Evolutionary conservation across 495 filamentous ascomycete genomes (phyloP).

Genomic region (Podospora pseudoanserina): DNA sequence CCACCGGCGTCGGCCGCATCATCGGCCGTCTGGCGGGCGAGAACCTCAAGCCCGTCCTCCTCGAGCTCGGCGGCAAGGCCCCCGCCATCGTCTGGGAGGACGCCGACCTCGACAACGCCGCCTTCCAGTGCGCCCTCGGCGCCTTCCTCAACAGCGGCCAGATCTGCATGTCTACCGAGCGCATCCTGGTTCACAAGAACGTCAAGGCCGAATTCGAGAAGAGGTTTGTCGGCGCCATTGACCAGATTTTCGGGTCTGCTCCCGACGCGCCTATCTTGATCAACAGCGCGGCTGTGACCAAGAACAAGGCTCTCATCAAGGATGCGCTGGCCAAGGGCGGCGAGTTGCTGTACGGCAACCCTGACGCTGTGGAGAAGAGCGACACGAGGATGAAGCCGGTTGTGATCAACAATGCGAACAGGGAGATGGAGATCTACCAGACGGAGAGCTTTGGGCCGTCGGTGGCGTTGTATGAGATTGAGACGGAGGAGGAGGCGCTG

Average conservation of each 20-base stretch:
- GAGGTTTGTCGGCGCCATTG: constrained; percentile 53
- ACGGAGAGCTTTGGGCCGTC: constrained; percentile 82
- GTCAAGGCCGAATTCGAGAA: constrained; percentile 63
- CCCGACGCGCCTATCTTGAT: constrained; percentile 59
- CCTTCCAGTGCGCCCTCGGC: constrained; percentile 47
- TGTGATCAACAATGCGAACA: constrained; percentile 64
- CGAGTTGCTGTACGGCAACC: constrained; percentile 57
- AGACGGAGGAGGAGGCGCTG: constrained; percentile 66
- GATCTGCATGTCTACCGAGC: constrained; percentile 90
- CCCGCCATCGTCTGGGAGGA: constrained; percentile 63
- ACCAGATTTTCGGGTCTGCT: constrained; percentile 46
- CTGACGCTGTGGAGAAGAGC: constrained; percentile 41
- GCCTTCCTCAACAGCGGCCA: constrained; percentile 66
- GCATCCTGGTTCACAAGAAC: constrained; percentile 73
- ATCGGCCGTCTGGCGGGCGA: constrained; percentile 57
- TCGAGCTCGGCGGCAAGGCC: constrained; percentile 69
- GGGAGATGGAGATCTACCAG: constrained; percentile 78
- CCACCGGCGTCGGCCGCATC: constrained; percentile 54
- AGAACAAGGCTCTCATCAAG: constrained; percentile 62
- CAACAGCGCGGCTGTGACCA: constrained; percentile 55
- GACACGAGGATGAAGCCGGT: constrained; percentile 64
- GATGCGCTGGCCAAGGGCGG: constrained; percentile 71
- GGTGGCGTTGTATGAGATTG: constrained; percentile 56
- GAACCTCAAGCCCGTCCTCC: constrained; percentile 62
- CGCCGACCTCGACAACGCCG: constrained; percentile 59